Evolutionary conservation across 1,139 yeast genomes (phyloP).

Genomic region (Candida labiduridarum): DNA sequence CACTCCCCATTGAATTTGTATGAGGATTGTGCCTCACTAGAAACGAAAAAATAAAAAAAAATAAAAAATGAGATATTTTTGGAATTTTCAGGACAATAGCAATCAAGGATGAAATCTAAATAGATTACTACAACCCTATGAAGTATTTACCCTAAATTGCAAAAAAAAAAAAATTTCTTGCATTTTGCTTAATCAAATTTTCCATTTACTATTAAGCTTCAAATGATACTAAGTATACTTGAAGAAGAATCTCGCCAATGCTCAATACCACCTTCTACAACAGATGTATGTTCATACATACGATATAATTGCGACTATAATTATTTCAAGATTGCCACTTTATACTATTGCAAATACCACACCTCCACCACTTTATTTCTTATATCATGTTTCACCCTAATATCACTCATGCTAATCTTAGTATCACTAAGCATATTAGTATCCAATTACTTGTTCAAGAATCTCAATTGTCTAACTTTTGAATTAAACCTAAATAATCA

Average conservation of each 20-base stretch:
- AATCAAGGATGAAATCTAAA: neutral
- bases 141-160: neutral
- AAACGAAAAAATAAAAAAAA: neutral
- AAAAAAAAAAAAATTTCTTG: neutral
- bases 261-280: conserved; percentile 7
- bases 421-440: conserved; percentile 35
- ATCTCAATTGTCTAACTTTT: conserved; percentile 32
- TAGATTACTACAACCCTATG: no score
- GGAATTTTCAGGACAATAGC: conserved; percentile 1
- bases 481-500: conserved; percentile 31
- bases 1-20: neutral
- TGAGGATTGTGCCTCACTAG: neutral
- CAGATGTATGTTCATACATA: conserved; percentile 24
- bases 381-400: conserved; percentile 21
- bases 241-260: conserved; percentile 9
- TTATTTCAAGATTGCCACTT: conserved; percentile 29
- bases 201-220: neutral
- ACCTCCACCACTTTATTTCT: conserved; percentile 14
- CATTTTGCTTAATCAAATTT: neutral
- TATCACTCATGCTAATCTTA: conserved; percentile 22
- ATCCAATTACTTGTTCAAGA: conserved; percentile 38
- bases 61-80: neutral
- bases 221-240: neutral
- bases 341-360: conserved; percentile 26
- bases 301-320: conserved; percentile 24